Conservation (phyloP, 1,139 yeast species). For the Sugiyamaella novakii region DNA sequence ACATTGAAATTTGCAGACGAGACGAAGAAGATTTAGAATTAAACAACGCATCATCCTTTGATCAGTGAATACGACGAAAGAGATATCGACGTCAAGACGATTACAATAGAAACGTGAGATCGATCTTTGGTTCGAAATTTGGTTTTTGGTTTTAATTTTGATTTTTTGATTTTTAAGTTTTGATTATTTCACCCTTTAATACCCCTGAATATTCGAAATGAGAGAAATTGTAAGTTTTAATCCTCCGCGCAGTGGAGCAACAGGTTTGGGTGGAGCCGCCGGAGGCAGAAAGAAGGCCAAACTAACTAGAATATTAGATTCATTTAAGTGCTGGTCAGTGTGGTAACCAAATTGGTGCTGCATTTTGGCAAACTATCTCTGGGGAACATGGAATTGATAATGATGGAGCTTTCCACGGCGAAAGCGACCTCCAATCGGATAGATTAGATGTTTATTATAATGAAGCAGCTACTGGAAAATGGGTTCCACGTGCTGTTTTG, state of each 20-base stretch:
- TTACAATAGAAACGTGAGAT: no score
- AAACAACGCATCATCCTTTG: conserved; percentile 14
- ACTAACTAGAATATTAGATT: conserved; percentile 51
- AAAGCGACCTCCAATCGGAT: conserved; percentile 47
- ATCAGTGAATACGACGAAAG: no score
- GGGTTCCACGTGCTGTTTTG: conserved; percentile 90
- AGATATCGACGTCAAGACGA: no score
- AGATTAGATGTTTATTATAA: conserved; percentile 57
- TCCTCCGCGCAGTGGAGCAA: conserved; percentile 5
- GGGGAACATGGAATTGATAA: conserved; percentile 94
- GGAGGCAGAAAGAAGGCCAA: conserved; percentile 7
- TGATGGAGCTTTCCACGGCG: conserved; percentile 55
- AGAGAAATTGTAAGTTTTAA: conserved; percentile 15
- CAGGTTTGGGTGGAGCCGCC: conserved; percentile 7
- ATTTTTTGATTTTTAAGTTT: background rate
- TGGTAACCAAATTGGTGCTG: conserved; percentile 99
- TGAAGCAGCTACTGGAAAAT: conserved; percentile 65
- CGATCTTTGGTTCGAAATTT: no score
- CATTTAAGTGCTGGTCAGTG: conserved; percentile 98
- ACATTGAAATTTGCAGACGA: conserved; percentile 12
- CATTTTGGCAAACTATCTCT: conserved; percentile 94
- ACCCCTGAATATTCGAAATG: conserved; percentile 3
- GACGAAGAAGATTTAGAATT: conserved; percentile 3
- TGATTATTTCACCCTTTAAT: background rate
- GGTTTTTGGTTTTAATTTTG: no score